Evolutionary conservation across 768 basidiomycete species (phyloP), one percentile per base, ranked within the genome.

Genomic region (Mycena pura): DNA sequence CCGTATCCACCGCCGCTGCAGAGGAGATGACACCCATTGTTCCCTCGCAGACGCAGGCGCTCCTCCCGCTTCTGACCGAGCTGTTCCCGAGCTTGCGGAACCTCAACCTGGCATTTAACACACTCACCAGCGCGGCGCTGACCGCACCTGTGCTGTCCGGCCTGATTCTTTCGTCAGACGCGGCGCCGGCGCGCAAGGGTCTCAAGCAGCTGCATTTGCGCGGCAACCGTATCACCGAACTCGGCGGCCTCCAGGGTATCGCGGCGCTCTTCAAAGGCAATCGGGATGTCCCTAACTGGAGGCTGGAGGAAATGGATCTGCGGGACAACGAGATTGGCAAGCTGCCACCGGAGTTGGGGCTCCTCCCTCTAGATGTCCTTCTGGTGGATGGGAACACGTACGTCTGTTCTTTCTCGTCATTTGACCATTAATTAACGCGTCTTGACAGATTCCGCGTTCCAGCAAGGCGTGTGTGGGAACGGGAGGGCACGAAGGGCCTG

Each of bases 401-500:
- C 81, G 91, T 93, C 71, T 79, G 90, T 84, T 7, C 43, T 56
- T 27, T 15, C 6, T 15, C 39, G 10, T 36, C 21, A 6, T 47
- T 41, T 57, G 39, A 25, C 17, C 54, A 6, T 28, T 19, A n/a
- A n/a, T n/a, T n/a, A n/a, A n/a, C n/a, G n/a, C n/a, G n/a, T 17
- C n/a, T 17, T 43, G 32, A 4, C 40, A 93, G 91, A 14, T 95
- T 95, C 79, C 88, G 92, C 27, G 86, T 92, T 19, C 92, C 92
- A 0, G 86, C 88, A 58, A 80, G 92, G 62, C 80, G 88, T 21
- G 87, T 95, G 10, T 95, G 92, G 92, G 93, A 94, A 71, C 80
- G 91, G 44, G 92, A 94, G 69, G 92, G 92, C 2, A 93, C 91
- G 19, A 92, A 90, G 66, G 92, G 92, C 2, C 68, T 93, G 53